These are phyloP conservation scores for Pythium folliculosum DNA, from an alignment of 352 stramenopile species.

Conservation along the genomic window DNA sequence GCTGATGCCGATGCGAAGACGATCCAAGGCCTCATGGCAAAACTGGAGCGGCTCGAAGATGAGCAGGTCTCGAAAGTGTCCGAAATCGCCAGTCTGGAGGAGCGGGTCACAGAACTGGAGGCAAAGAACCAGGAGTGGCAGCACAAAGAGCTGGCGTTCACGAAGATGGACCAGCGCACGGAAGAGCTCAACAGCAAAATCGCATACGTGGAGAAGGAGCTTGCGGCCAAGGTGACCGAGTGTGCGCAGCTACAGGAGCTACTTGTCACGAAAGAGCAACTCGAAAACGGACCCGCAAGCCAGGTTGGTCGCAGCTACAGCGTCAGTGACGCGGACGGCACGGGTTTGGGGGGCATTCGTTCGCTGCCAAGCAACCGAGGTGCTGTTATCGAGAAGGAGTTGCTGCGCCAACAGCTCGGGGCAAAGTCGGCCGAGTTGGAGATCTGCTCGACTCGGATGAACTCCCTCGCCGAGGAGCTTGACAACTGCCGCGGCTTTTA, in stretches of 20 bases:
- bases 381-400: slow-evolving; percentile 38
- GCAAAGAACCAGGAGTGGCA: slow-evolving; percentile 38
- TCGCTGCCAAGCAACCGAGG: slow-evolving; percentile 3
- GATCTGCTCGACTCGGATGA: slow-evolving; percentile 44
- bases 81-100: slow-evolving; percentile 56
- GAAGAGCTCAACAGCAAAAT: slow-evolving; percentile 59
- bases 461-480: slow-evolving; percentile 49
- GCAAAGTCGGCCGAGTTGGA: slow-evolving; percentile 51
- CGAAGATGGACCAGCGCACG: slow-evolving; percentile 39
- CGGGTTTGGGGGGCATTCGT: neutral
- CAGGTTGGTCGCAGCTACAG: slow-evolving; percentile 1
- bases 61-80: slow-evolving; percentile 54
- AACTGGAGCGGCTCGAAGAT: slow-evolving; percentile 65
- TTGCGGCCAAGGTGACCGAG: slow-evolving; percentile 50
- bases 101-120: slow-evolving; percentile 58
- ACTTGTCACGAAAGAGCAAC: slow-evolving; percentile 4
- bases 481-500: slow-evolving; percentile 57
- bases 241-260: slow-evolving; percentile 45
- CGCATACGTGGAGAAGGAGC: slow-evolving; percentile 49
- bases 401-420: slow-evolving; percentile 55
- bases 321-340: slow-evolving; percentile 14
- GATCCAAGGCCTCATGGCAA: slow-evolving; percentile 42
- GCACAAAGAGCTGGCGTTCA: slow-evolving; percentile 42
- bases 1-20: neutral
- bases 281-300: neutral